Evolutionary conservation across 73 alveolate genomes (phyloP).

Genomic region (Tetrahymena thermophila): DNA sequence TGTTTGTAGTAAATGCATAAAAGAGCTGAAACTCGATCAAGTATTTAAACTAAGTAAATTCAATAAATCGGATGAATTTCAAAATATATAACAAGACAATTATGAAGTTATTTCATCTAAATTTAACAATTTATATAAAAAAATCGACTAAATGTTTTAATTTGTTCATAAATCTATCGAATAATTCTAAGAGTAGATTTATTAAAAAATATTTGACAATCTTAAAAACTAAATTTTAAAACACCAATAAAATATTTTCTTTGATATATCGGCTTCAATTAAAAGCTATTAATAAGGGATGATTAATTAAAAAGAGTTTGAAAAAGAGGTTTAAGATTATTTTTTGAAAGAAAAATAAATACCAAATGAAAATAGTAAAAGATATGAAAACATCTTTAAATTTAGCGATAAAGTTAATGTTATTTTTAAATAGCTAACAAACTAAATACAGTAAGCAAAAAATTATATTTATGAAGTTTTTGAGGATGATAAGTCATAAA

Average conservation of each 20-base stretch:
- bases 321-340: neutral
- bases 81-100: neutral
- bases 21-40: neutral
- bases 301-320: neutral
- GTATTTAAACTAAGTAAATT: neutral
- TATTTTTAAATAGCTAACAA: neutral
- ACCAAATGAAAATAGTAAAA: neutral
- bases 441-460: neutral
- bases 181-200: neutral
- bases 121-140: too few relatives aligned
- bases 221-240: neutral
- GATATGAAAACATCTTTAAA: neutral
- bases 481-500: neutral
- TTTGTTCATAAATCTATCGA: neutral
- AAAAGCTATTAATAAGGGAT: neutral
- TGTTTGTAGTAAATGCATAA: neutral
- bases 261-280: neutral
- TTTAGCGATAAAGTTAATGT: neutral
- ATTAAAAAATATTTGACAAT: neutral
- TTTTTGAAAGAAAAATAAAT: neutral
- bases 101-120: neutral
- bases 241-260: neutral
- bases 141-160: neutral
- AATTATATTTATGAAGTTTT: neutral
- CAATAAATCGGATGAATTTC: neutral